Percentiles rank a stretch among this genome's conserved stretches.
Evolutionary conservation across 805 yeast species (phyloP).

Genomic region (Tetrapisispora iriomotensis): DNA sequence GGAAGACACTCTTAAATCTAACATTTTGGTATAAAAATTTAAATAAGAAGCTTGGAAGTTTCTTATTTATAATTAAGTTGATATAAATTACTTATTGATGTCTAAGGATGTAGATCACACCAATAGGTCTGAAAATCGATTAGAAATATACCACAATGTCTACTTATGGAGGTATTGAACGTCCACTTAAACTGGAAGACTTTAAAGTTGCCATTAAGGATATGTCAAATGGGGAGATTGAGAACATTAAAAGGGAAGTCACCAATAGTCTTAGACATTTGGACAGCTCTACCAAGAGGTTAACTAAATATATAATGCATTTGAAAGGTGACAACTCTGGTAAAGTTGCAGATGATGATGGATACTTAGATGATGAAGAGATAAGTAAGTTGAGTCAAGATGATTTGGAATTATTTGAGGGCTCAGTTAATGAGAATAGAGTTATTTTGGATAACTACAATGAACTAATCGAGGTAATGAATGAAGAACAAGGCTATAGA

Average conservation of each 20-base stretch:
- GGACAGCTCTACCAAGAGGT: constrained; percentile 41
- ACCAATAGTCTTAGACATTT: constrained; percentile 38
- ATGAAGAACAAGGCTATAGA: constrained; percentile 39
- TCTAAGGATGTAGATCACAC: background rate
- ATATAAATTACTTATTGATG: too few species aligned
- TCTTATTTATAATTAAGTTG: too few species aligned
- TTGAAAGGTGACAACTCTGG: constrained; percentile 13
- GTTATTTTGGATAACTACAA: constrained; percentile 44
- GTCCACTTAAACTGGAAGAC: constrained; percentile 37
- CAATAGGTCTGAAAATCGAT: background rate
- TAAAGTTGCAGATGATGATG: constrained; percentile 16
- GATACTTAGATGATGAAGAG: constrained; percentile 13
- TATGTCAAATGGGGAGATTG: constrained; percentile 38
- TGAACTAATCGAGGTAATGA: constrained; percentile 36
- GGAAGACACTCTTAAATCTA: too few species aligned
- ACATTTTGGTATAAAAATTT: too few species aligned
- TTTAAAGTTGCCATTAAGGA: constrained; percentile 45
- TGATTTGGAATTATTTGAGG: constrained; percentile 43
- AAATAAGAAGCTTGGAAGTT: too few species aligned
- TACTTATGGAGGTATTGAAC: constrained; percentile 23
- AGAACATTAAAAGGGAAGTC: constrained; percentile 28
- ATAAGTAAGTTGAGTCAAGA: constrained; percentile 28
- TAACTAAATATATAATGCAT: constrained; percentile 35
- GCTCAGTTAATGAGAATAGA: constrained; percentile 48
- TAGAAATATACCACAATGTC: constrained; percentile 12